Conservation (phyloP, 306 rosid species). For the Sesbania bispinosa region DNA sequence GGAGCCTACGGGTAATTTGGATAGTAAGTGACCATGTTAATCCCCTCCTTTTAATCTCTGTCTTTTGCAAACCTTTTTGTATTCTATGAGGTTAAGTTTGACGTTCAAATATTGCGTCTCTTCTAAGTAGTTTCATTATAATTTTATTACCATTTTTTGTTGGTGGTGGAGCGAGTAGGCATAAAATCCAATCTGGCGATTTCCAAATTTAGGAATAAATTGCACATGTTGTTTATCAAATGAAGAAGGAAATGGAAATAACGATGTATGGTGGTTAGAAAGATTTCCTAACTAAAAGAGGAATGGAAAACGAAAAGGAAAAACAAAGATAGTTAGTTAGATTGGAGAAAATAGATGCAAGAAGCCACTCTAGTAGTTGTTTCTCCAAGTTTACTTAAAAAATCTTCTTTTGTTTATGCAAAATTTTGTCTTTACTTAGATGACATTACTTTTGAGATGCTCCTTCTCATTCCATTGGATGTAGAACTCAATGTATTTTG, state of each 20-base stretch:
- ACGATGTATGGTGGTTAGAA: background rate
- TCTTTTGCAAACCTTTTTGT: background rate
- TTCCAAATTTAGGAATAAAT: background rate
- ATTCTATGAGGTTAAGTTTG: background rate
- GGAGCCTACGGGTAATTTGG: slow-evolving; percentile 39
- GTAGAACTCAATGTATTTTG: background rate
- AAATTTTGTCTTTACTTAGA: background rate
- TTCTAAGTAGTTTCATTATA: no score
- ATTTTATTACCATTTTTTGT: background rate
- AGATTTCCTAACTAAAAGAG: background rate
- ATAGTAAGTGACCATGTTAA: slow-evolving; percentile 42
- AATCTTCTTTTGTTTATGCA: background rate
- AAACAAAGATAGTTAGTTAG: background rate
- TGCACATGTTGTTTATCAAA: background rate
- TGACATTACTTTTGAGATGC: background rate
- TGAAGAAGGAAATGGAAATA: background rate
- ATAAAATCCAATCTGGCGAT: background rate
- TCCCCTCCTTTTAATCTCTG: background rate
- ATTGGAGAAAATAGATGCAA: background rate
- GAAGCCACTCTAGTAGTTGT: background rate
- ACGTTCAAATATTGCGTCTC: background rate
- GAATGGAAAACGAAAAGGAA: background rate
- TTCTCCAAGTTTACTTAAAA: background rate
- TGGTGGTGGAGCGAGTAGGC: background rate
- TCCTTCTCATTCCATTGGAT: background rate